These are phyloP conservation scores for Drechslerella dactyloides DNA, from an alignment of 2,329 filamentous ascomycete genomes.

Conservation along the genomic window DNA sequence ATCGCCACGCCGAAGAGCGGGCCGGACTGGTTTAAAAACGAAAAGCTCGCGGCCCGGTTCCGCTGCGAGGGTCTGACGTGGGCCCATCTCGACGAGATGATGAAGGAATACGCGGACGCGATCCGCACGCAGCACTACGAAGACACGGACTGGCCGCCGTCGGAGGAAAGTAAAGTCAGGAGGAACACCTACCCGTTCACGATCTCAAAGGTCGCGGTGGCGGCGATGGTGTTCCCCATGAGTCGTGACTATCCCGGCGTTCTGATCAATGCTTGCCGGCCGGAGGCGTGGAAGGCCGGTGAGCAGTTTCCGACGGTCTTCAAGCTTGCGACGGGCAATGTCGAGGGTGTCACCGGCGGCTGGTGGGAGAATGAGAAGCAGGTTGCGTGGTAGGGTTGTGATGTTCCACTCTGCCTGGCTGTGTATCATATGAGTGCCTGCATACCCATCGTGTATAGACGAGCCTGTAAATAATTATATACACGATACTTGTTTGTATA, in stretches of 20 bases:
- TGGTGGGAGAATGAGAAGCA: conserved; percentile 55
- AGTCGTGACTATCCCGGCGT: conserved; percentile 53
- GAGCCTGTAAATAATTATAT: not conserved
- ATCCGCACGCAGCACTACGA: conserved; percentile 24
- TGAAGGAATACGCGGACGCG: conserved; percentile 54
- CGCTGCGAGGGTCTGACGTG: conserved; percentile 54
- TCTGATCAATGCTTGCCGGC: conserved; percentile 58
- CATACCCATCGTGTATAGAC: not conserved
- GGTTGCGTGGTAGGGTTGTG: conserved; percentile 1
- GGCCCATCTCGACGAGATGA: conserved; percentile 55
- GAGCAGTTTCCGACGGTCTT: conserved; percentile 57
- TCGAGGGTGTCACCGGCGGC: conserved; percentile 56
- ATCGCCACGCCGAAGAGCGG: conserved; percentile 56
- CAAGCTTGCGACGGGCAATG: conserved; percentile 57
- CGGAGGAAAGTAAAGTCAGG: conserved; percentile 49
- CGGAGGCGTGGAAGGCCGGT: conserved; percentile 56
- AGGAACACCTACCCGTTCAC: conserved; percentile 54
- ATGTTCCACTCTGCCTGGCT: not conserved
- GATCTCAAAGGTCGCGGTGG: conserved; percentile 57
- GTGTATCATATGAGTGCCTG: not conserved
- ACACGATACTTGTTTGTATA: too few species aligned
- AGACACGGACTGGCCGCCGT: conserved; percentile 21
- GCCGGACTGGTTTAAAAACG: conserved; percentile 45
- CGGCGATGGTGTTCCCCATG: conserved; percentile 56
- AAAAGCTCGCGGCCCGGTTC: conserved; percentile 52